Percentiles rank a stretch among this genome's conserved stretches.
phyloP scores from a whole-genome alignment of 768 basidiomycete species.

The Favolaschia claudopus region DNA sequence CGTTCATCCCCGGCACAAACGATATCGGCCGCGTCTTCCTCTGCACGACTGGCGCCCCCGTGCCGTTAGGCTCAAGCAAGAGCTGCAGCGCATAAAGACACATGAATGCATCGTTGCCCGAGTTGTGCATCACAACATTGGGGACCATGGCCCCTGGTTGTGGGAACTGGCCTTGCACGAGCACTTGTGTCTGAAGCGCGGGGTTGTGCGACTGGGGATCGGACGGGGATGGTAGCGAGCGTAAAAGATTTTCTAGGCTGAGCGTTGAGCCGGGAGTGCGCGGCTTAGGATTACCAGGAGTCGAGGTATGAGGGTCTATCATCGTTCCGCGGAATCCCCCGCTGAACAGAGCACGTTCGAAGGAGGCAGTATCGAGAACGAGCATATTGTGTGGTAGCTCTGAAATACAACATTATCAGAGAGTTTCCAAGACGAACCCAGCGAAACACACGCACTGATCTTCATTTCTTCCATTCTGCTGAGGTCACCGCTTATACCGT shows the following conservation, averaged over 20 bases:
- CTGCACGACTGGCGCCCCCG: constrained; percentile 38
- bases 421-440: background rate
- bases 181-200: constrained; percentile 12
- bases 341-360: constrained; percentile 69
- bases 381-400: constrained; percentile 80
- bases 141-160: constrained; percentile 31
- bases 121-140: constrained; percentile 65
- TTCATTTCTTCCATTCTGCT: constrained; percentile 78
- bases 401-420: constrained; percentile 34
- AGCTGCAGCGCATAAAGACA: constrained; percentile 72
- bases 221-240: constrained; percentile 55
- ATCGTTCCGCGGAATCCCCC: constrained; percentile 65
- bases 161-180: constrained; percentile 17
- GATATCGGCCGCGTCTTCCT: constrained; percentile 34
- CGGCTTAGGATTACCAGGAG: constrained; percentile 44
- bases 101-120: constrained; percentile 85
- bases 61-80: constrained; percentile 64
- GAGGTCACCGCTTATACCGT: constrained; percentile 62
- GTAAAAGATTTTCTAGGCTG: constrained; percentile 70
- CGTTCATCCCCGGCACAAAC: background rate
- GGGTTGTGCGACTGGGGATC: constrained; percentile 24
- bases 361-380: constrained; percentile 66
- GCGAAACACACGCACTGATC: constrained; percentile 67
- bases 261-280: constrained; percentile 62
- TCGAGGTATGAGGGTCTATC: constrained; percentile 60